Base-by-base conservation (phyloP, 176 grass and related monocot species). In the Miscanthus lutarioriparius region DNA sequence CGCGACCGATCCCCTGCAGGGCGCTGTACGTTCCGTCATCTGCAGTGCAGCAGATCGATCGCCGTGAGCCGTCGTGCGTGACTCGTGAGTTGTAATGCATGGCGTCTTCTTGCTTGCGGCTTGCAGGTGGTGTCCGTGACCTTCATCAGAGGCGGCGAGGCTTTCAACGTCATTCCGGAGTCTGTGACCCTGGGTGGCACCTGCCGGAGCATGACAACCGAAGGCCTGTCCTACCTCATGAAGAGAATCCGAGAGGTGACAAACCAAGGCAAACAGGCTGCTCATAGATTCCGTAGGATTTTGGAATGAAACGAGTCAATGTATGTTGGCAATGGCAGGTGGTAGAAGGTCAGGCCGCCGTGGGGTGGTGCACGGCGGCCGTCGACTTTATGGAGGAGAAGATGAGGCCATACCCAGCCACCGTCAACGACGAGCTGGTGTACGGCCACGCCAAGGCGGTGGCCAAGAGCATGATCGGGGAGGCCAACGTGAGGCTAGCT, bases 151-250 rank as follows among this genome's bases (percentile, higher is more conserved):
- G 92, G 86, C 30, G 92, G 95, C 45, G 86, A 91, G 47, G 79
- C 90, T 62, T 86, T 84, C 86, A 94, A 94, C 36, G 95, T 91
- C 28, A 91, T 92, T 17, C 92, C 92, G 3, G 86, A 92, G 4
- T 81, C 79, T 0, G 83, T 87, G 14, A 89, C 92, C 3, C 64
- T 97, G 70, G 90, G 90, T 32, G 92, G 94, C 75, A 97, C 94
- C 8, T 91, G 91, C 44, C 78, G 94, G 54, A 94, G 90, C 73
- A 86, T 92, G 74, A 92, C 90, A 61, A 76, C 33, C 7, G 70
- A 97, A 77, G 92, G 94, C 23, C 11, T 89, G 2, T 81, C 45
- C 12, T 83, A 80, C 28, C 88, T 97, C 26, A 71, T 23, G 77
- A 80, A 71, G 23, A 88, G 95, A 35, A 94, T 92, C 76, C 86